Conservation (phyloP, 768 basidiomycete species). For the Lactarius hengduanensis region DNA sequence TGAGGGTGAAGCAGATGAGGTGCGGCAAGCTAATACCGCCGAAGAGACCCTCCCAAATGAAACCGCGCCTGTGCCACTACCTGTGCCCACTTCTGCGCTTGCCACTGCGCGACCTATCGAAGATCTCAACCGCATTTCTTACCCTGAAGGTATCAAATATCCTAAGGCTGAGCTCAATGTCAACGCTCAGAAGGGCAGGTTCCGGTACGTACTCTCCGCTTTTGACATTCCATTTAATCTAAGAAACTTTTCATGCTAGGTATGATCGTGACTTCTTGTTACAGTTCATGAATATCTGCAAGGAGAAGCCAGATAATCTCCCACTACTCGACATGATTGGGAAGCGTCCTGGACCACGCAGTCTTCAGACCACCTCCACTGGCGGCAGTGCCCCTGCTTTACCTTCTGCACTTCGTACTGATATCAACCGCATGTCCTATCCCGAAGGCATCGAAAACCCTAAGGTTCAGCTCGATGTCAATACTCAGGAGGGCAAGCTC, state of each 20-base stretch:
- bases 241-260: constrained; percentile 40
- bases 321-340: constrained; percentile 87
- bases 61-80: constrained; percentile 4
- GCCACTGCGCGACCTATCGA: constrained; percentile 83
- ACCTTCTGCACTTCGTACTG: constrained; percentile 73
- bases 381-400: constrained; percentile 44
- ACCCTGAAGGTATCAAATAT: constrained; percentile 80
- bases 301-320: constrained; percentile 89
- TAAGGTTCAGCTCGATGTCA: constrained; percentile 76
- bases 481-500: constrained; percentile 86
- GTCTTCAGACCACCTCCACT: constrained; percentile 56
- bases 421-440: constrained; percentile 74
- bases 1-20: constrained; percentile 38
- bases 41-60: neutral
- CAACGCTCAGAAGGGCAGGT: constrained; percentile 83
- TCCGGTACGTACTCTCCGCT: constrained; percentile 51
- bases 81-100: constrained; percentile 51
- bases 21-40: no score
- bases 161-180: constrained; percentile 83
- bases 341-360: constrained; percentile 69
- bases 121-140: constrained; percentile 71
- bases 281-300: constrained; percentile 94
- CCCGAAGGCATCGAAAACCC: constrained; percentile 84
- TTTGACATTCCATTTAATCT: neutral
- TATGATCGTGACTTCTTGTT: constrained; percentile 97